Evolutionary conservation across 2,329 filamentous ascomycete species (phyloP).

Genomic region (Metarhizium anisopliae): DNA sequence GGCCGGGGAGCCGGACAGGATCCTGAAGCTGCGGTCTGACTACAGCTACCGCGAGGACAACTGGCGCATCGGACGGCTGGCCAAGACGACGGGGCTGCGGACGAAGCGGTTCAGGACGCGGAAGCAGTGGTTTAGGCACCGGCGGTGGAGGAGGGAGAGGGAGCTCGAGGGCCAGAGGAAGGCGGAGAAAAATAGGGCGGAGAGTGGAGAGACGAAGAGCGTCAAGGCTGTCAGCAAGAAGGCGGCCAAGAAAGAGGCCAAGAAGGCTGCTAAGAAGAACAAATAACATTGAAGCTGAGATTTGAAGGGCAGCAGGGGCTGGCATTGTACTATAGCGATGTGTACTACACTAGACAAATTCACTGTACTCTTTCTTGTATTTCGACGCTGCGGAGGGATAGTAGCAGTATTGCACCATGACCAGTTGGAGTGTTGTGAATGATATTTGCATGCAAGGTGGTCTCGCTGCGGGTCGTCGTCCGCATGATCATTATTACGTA

Average conservation of each 20-base stretch:
- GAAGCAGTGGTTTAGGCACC: conserved; percentile 37
- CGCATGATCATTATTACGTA: too few species aligned
- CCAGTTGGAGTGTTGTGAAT: neutral
- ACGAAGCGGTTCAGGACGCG: conserved; percentile 42
- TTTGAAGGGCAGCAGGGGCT: neutral
- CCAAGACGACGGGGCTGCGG: conserved; percentile 40
- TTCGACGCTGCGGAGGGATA: neutral
- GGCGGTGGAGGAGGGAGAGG: conserved; percentile 32
- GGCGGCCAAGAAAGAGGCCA: conserved; percentile 25
- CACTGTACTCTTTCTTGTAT: neutral
- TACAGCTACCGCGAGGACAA: conserved; percentile 54
- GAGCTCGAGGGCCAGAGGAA: conserved; percentile 32
- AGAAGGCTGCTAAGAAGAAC: conserved; percentile 26
- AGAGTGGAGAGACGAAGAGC: conserved; percentile 21
- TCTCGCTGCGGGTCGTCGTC: too few species aligned
- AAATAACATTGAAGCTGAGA: conserved; percentile 13
- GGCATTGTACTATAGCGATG: neutral
- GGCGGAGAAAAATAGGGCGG: conserved; percentile 24
- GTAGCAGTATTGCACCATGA: neutral
- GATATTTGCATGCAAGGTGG: neutral
- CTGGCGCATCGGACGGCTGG: conserved; percentile 47
- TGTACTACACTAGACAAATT: neutral
- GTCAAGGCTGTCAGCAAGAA: conserved; percentile 23
- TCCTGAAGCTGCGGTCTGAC: conserved; percentile 41
- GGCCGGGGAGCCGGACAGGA: conserved; percentile 33